phyloP scores from a whole-genome alignment of 768 basidiomycete species.

The Amanita jacksonii region DNA sequence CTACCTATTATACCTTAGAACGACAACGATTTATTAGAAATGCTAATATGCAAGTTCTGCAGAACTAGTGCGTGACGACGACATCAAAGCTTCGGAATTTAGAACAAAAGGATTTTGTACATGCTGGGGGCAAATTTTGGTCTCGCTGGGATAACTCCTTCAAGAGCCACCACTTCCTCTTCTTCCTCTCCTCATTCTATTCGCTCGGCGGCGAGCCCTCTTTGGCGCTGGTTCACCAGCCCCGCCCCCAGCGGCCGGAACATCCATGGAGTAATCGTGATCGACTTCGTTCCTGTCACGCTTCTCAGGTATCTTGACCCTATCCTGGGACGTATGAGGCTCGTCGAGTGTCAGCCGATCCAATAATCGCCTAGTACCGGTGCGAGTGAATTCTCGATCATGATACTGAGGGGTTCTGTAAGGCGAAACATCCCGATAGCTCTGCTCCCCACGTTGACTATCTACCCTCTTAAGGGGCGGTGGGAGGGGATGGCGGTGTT shows the following conservation, averaged over 20 bases:
- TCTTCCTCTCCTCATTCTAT: conserved; percentile 18
- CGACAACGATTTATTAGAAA: background rate
- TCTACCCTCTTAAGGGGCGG: background rate
- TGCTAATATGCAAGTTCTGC: background rate
- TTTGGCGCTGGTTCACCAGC: conserved; percentile 18
- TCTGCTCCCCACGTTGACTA: background rate
- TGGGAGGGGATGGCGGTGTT: no score
- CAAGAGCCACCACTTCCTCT: conserved; percentile 13
- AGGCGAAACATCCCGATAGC: background rate
- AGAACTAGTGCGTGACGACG: background rate
- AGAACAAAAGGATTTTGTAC: background rate
- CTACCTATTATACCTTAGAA: conserved; percentile 6
- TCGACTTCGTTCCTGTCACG: conserved; percentile 23
- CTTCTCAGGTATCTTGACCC: conserved; percentile 31
- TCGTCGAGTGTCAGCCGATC: conserved; percentile 2
- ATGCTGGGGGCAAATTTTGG: background rate
- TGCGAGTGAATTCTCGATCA: background rate
- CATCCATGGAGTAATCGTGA: conserved; percentile 10
- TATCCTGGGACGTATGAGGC: conserved; percentile 16
- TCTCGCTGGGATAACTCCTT: background rate
- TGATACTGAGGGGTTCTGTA: background rate
- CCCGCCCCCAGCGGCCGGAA: conserved; percentile 13
- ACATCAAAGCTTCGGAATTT: background rate
- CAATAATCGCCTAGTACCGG: background rate
- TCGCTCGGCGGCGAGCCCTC: conserved; percentile 19